phyloP scores from a whole-genome alignment of 1,139 yeast genomes.

The Pichia sp. region DNA sequence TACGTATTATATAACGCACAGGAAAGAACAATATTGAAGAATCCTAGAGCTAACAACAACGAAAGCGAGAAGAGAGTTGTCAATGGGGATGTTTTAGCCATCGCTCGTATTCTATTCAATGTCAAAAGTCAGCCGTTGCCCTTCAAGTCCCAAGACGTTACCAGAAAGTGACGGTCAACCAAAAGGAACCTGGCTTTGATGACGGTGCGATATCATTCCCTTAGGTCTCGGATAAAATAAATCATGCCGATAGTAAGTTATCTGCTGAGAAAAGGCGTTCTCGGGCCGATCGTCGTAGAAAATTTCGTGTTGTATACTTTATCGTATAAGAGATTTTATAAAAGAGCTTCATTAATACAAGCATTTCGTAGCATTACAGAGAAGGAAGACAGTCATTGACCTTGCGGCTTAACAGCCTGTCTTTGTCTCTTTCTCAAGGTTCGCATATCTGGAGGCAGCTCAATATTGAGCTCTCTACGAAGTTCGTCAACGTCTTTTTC shows the following conservation, averaged over 20 bases:
- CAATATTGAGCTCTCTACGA: constrained; percentile 67
- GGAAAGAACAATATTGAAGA: constrained; percentile 62
- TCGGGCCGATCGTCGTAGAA: neutral
- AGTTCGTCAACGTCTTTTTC: constrained; percentile 69
- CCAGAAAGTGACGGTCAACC: no score
- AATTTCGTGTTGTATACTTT: neutral
- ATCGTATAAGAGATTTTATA: neutral
- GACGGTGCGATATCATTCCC: no score
- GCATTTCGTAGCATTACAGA: no score
- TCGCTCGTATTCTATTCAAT: neutral
- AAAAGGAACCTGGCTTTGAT: no score
- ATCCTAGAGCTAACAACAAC: constrained; percentile 68
- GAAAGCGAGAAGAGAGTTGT: constrained; percentile 68
- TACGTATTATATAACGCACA: constrained; percentile 72
- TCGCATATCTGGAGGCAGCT: constrained; percentile 73
- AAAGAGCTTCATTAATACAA: neutral
- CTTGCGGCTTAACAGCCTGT: neutral
- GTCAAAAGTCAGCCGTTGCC: neutral
- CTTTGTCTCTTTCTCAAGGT: constrained; percentile 43
- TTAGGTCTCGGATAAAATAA: neutral
- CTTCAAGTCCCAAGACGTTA: no score
- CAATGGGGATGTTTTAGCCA: constrained; percentile 35
- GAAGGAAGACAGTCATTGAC: neutral
- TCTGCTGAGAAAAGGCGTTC: no score
- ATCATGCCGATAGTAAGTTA: neutral